Conservation (phyloP, 352 stramenopile genomes). For the Lagenidium giganteum region DNA sequence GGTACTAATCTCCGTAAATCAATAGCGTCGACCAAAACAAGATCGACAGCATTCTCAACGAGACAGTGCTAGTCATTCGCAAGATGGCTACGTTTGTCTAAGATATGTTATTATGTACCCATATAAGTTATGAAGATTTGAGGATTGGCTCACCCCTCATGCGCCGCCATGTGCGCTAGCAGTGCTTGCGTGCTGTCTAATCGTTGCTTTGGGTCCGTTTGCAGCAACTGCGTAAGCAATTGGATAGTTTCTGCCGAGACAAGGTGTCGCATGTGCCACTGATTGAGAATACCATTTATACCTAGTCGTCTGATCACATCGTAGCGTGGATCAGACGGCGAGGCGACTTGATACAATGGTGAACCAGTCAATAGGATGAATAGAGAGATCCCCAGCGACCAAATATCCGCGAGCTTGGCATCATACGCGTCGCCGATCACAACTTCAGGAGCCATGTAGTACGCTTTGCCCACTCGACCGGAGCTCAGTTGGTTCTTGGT, state of each 20-base stretch:
- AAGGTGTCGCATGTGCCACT: conserved; percentile 2
- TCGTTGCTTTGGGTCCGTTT: conserved; percentile 1
- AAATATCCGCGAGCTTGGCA: conserved; percentile 14
- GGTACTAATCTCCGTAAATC: too few relatives aligned
- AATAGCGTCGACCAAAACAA: too few relatives aligned
- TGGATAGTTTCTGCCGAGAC: conserved; percentile 1
- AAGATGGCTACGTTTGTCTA: too few relatives aligned
- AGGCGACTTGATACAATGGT: conserved; percentile 1
- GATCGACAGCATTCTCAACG: too few relatives aligned
- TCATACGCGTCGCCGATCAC: conserved; percentile 12
- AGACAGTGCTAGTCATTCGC: too few relatives aligned
- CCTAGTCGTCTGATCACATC: not conserved
- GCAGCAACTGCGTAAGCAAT: conserved; percentile 7
- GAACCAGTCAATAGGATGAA: conserved; percentile 11
- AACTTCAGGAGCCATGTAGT: conserved; percentile 24
- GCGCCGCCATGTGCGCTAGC: too few relatives aligned
- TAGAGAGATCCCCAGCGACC: conserved; percentile 11
- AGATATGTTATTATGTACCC: too few relatives aligned
- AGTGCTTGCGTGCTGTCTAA: too few relatives aligned
- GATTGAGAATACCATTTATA: conserved; percentile 1
- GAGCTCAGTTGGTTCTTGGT: not conserved
- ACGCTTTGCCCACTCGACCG: conserved; percentile 14
- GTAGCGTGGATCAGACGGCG: not conserved
- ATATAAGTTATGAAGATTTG: too few relatives aligned
- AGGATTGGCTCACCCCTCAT: too few relatives aligned